Percentiles rank a stretch among this genome's conserved stretches.
Evolutionary conservation across 108 stramenopile genomes (phyloP).

Genomic region (Cyclotella choctawhatcheeana): DNA sequence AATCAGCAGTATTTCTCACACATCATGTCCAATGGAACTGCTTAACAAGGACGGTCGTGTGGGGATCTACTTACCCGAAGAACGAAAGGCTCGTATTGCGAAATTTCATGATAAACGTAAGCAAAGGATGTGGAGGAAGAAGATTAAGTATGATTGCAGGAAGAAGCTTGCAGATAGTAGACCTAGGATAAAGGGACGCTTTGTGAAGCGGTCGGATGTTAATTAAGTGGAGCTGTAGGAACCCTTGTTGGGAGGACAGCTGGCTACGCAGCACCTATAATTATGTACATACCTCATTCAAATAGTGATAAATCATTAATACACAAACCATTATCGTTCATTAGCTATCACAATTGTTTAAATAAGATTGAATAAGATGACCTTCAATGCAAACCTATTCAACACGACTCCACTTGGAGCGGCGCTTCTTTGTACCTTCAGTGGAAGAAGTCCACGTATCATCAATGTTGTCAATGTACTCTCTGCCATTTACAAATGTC

Average conservation of each 20-base stretch:
- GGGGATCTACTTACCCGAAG: constrained; percentile 95
- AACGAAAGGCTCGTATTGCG: constrained; percentile 91
- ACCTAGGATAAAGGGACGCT: constrained; percentile 98
- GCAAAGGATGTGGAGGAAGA: constrained; percentile 97
- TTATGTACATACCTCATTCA: too few relatives aligned
- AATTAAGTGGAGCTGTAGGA: constrained; percentile 31
- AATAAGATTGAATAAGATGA: too few relatives aligned
- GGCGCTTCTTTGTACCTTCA: too few relatives aligned
- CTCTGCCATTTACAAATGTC: neutral
- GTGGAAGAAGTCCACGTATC: constrained; percentile 1
- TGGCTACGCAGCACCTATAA: too few relatives aligned
- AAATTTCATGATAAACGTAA: constrained; percentile 96
- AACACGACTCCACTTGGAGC: too few relatives aligned
- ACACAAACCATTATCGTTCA: too few relatives aligned
- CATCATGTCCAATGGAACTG: constrained; percentile 83
- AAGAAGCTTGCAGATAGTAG: constrained; percentile 98
- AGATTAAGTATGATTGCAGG: constrained; percentile 99
- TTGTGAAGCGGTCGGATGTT: constrained; percentile 80
- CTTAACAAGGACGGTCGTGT: constrained; percentile 90
- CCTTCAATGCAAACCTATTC: too few relatives aligned
- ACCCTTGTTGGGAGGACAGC: too few relatives aligned
- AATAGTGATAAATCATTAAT: too few relatives aligned
- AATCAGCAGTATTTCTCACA: constrained; percentile 37
- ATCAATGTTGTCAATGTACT: neutral
- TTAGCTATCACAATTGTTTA: too few relatives aligned